These are phyloP conservation scores for Diaporthe sp. DNA, from an alignment of 2,329 filamentous ascomycete species.

Conservation along the genomic window DNA sequence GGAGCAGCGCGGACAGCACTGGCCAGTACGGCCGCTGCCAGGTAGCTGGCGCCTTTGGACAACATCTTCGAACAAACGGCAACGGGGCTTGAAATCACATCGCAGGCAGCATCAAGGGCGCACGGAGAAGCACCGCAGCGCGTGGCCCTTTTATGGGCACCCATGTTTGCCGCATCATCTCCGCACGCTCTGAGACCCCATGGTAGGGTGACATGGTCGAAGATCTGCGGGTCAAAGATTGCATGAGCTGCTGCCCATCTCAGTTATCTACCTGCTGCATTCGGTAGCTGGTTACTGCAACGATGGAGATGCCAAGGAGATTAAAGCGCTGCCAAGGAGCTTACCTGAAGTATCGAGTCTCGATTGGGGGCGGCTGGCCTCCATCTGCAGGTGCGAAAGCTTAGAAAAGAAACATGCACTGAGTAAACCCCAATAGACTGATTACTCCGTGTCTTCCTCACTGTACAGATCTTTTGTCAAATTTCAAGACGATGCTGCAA, in stretches of 20 bases:
- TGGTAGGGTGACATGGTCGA: slow-evolving; percentile 17
- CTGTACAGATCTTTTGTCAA: background rate
- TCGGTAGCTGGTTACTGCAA: slow-evolving; percentile 6
- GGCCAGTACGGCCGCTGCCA: background rate
- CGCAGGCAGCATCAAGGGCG: background rate
- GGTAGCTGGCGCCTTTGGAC: background rate
- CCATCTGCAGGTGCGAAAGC: background rate
- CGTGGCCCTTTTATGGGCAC: background rate
- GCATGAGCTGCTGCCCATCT: slow-evolving; percentile 11
- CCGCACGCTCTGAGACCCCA: slow-evolving; percentile 12
- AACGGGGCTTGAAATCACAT: background rate
- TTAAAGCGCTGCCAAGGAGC: slow-evolving; percentile 11
- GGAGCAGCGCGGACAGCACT: background rate
- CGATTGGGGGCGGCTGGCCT: background rate
- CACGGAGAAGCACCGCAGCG: background rate
- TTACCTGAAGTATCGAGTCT: background rate
- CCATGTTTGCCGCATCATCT: slow-evolving; percentile 1
- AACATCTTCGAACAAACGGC: background rate
- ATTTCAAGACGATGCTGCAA: background rate
- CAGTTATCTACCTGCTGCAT: slow-evolving; percentile 26
- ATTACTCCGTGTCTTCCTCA: background rate
- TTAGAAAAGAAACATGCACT: background rate
- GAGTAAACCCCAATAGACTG: background rate
- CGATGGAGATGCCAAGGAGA: slow-evolving; percentile 15
- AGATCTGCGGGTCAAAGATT: slow-evolving; percentile 16